Conservation (phyloP, 345 rosid genomes). For the Dipteronia sinensis region DNA sequence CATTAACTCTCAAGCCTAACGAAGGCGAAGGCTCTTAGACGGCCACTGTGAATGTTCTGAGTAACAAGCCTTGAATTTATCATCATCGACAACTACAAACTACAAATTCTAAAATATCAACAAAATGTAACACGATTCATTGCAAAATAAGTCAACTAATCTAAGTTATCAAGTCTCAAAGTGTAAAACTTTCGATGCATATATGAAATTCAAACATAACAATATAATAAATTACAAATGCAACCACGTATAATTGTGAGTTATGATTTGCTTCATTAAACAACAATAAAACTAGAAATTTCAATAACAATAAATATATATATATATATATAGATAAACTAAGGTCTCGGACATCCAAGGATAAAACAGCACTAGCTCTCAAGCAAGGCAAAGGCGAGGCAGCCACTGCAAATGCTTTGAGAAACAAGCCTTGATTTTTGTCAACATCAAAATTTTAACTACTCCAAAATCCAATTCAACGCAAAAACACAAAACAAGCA, state of each 20-base stretch:
- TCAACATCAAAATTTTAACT: conserved; percentile 17
- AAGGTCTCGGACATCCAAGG: conserved; percentile 38
- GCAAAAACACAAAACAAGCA: no score
- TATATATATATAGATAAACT: no score
- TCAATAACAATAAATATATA: no score
- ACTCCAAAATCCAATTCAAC: neutral
- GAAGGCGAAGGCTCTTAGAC: conserved; percentile 56
- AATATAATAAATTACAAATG: no score
- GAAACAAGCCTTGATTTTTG: conserved; percentile 53
- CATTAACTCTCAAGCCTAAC: conserved; percentile 48
- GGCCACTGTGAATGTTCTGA: conserved; percentile 67
- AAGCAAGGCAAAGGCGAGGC: conserved; percentile 58
- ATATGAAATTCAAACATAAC: no score
- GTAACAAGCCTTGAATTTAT: conserved; percentile 53
- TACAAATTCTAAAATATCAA: neutral
- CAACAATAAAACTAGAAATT: no score
- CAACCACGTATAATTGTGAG: no score
- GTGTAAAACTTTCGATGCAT: no score
- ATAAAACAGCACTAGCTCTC: conserved; percentile 43
- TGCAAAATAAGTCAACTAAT: no score
- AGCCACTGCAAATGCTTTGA: conserved; percentile 67
- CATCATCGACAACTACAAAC: conserved; percentile 19
- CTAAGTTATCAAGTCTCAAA: no score
- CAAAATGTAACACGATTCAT: neutral
- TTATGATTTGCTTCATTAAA: no score